A percentile compares a stretch with the other conserved stretches of the same genome.
Evolutionary conservation across 2,329 filamentous ascomycete genomes (phyloP).

Genomic region (Hymenoscyphus linearis): DNA sequence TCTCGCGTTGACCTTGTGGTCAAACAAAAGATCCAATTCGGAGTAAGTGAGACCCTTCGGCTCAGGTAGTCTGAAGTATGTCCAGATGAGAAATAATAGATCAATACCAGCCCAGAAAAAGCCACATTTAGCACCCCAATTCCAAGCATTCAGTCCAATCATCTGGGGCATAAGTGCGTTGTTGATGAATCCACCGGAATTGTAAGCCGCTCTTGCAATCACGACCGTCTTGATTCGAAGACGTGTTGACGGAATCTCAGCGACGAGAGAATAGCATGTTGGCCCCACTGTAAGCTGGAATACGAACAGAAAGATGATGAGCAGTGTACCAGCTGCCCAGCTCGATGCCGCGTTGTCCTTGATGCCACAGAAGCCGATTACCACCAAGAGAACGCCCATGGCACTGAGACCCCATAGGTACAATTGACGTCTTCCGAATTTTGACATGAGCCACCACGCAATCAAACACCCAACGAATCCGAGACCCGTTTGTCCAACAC

Average conservation of each 20-base stretch:
- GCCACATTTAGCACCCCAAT: slow-evolving; percentile 79
- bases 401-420: slow-evolving; percentile 45
- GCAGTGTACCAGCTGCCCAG: slow-evolving; percentile 37
- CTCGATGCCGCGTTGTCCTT: slow-evolving; percentile 35
- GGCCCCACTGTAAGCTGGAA: slow-evolving; percentile 85
- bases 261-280: slow-evolving; percentile 79
- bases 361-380: slow-evolving; percentile 42
- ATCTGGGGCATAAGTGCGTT: slow-evolving; percentile 66
- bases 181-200: slow-evolving; percentile 30
- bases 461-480: slow-evolving; percentile 46
- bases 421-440: slow-evolving; percentile 45
- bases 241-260: slow-evolving; percentile 75
- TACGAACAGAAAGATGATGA: slow-evolving; percentile 72
- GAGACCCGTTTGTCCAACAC: slow-evolving; percentile 42
- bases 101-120: slow-evolving; percentile 84
- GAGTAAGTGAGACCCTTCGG: slow-evolving; percentile 74
- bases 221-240: slow-evolving; percentile 87
- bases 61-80: slow-evolving; percentile 76
- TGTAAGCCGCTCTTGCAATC: slow-evolving; percentile 74
- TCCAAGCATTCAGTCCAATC: slow-evolving; percentile 62
- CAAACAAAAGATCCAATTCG: slow-evolving; percentile 78
- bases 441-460: slow-evolving; percentile 44
- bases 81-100: slow-evolving; percentile 75
- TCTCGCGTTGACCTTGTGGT: slow-evolving; percentile 49
- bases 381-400: slow-evolving; percentile 38